Percentiles rank a stretch among this genome's conserved stretches.
These are phyloP conservation scores for Barnettozyma botsteinii DNA, from an alignment of 805 yeast species.

Conservation along the genomic window DNA sequence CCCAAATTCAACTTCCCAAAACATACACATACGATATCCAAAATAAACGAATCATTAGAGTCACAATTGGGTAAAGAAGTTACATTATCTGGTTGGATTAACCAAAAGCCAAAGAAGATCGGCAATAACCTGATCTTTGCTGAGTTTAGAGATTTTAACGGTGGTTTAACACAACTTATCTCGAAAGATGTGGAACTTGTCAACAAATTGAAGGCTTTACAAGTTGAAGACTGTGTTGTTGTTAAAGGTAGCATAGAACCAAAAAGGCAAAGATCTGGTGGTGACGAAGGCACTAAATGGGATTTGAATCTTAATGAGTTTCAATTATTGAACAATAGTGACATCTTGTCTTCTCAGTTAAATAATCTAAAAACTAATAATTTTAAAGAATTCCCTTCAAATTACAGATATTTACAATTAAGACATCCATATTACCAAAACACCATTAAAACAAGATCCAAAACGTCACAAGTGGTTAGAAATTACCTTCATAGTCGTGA, in stretches of 20 bases:
- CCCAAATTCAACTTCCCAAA: conserved; percentile 20
- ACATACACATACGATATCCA: conserved; percentile 18
- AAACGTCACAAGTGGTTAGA: conserved; percentile 45
- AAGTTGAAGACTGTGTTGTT: conserved; percentile 70
- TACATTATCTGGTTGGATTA: conserved; percentile 78
- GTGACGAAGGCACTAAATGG: conserved; percentile 28
- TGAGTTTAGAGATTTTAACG: conserved; percentile 65
- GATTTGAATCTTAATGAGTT: conserved; percentile 53
- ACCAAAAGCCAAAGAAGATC: conserved; percentile 63
- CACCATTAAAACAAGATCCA: conserved; percentile 50
- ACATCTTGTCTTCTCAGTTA: conserved; percentile 61
- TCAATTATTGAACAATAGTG: conserved; percentile 57
- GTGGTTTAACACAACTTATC: conserved; percentile 58
- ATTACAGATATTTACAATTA: conserved; percentile 75
- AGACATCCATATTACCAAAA: conserved; percentile 54
- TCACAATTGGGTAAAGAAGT: conserved; percentile 27
- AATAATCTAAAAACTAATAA: conserved; percentile 47
- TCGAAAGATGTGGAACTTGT: conserved; percentile 30
- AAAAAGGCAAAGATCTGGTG: conserved; percentile 24
- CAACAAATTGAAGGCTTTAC: conserved; percentile 37
- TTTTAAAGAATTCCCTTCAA: conserved; percentile 64
- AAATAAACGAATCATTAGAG: conserved; percentile 4
- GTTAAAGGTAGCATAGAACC: conserved; percentile 49
- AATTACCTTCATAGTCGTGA: conserved; percentile 33
- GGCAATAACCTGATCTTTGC: conserved; percentile 67